phyloP scores from a whole-genome alignment of 768 basidiomycete genomes.

The Agaricus sinodeliciosus region DNA sequence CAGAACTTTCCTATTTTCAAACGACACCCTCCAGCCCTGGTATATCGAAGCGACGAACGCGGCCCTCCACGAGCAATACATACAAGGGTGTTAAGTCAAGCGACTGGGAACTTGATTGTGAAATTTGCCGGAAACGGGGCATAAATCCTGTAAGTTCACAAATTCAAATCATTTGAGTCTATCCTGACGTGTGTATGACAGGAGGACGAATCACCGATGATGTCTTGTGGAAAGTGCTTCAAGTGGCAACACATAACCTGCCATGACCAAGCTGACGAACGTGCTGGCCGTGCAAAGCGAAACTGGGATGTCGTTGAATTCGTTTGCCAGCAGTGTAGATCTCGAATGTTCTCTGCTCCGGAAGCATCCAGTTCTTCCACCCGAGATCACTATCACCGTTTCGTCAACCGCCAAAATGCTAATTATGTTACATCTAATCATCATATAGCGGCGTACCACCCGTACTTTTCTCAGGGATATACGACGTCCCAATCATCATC shows the following conservation, averaged over 20 bases:
- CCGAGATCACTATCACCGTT: background rate
- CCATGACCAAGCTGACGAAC: constrained; percentile 66
- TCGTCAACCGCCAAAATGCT: background rate
- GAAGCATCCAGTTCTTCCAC: background rate
- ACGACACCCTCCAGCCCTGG: background rate
- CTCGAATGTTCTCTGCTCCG: constrained; percentile 8
- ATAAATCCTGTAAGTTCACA: constrained; percentile 55
- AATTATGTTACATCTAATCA: background rate
- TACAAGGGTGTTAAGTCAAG: constrained; percentile 45
- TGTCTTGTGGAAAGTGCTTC: constrained; percentile 75
- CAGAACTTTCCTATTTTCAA: background rate
- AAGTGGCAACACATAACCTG: constrained; percentile 91
- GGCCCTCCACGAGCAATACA: constrained; percentile 14
- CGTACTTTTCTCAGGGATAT: background rate
- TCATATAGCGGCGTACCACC: background rate
- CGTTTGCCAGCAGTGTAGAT: constrained; percentile 55
- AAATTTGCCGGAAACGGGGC: constrained; percentile 70
- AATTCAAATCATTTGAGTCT: background rate
- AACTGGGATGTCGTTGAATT: constrained; percentile 90
- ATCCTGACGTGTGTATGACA: constrained; percentile 22
- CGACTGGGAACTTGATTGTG: constrained; percentile 86
- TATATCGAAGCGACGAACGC: background rate
- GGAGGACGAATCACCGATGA: constrained; percentile 77
- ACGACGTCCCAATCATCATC: background rate
- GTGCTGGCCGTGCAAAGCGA: constrained; percentile 57